Base-by-base conservation (phyloP, 129 eudicot genomes). In the Smallanthus sonchifolius region DNA sequence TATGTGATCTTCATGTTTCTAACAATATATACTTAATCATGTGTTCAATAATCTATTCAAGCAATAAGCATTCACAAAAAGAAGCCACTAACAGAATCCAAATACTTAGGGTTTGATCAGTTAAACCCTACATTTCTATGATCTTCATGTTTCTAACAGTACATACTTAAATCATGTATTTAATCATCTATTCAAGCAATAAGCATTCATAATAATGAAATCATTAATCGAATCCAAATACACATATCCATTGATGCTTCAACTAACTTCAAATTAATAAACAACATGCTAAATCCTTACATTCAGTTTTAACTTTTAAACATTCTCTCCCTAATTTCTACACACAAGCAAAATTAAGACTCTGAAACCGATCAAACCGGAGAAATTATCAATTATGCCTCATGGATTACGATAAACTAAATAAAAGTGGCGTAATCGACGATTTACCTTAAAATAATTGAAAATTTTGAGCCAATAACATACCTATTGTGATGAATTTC, bases 111-210 rank as follows among this genome's bases (percentile, higher is more conserved):
- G 81, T 69, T 77, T 69, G 28, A 72, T 15, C 16, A 2, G 7
- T 32, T 77, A 69, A 77, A 69, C 70, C 75, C 52, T 68, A 67
- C 40, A 40, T 66, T 72, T 32, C 7, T 10, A 57, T 76, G 68
- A 67, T 54, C 67, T 11, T 40, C 36, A 76, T 67, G 38, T 48
- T 72, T 56, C 42, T 35, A 32, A 38, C 40, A 67, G 7, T 14
- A 14, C 11, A 20, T 14, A 5, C 19, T 3, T 52, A 19, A 44
- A 11, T 42, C 11, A 28, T 42, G 35, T 74, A 35, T 24, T 66
- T n/a, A 52, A 67, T 67, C 32, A 11, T 8, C 51, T 40, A 67
- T 30, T 67, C 49, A 67, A 67, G 45, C 59, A 67, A 55, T n/a
- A 40, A 17, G 0, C 74, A 77, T 56, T 56, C 52, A 34, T 40